These are phyloP conservation scores for Penicillium lividum DNA, from an alignment of 495 filamentous ascomycete genomes.

Conservation along the genomic window DNA sequence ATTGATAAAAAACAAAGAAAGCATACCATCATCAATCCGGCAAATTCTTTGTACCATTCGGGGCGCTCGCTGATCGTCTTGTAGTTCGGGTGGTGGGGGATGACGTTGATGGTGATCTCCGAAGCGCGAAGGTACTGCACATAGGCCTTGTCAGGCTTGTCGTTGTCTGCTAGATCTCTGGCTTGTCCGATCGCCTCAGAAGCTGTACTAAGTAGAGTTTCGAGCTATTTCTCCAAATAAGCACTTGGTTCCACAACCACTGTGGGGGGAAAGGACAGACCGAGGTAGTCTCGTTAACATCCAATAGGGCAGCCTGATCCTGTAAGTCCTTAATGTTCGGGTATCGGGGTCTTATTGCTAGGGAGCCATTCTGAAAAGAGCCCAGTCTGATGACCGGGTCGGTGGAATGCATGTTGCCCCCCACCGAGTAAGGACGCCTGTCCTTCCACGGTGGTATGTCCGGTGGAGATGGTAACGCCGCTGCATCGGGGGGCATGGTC, in stretches of 20 bases:
- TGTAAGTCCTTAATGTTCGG: slow-evolving; percentile 77
- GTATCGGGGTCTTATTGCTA: slow-evolving; percentile 40
- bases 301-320: slow-evolving; percentile 43
- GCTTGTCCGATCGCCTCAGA: slow-evolving; percentile 40
- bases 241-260: slow-evolving; percentile 7
- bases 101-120: slow-evolving; percentile 70
- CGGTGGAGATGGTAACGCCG: slow-evolving; percentile 42
- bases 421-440: slow-evolving; percentile 32
- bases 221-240: slow-evolving; percentile 34
- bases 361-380: slow-evolving; percentile 29
- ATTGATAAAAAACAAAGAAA: neutral
- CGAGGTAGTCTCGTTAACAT: slow-evolving; percentile 43
- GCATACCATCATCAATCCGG: slow-evolving; percentile 43
- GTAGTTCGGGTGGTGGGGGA: slow-evolving; percentile 72
- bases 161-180: slow-evolving; percentile 44
- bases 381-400: slow-evolving; percentile 27
- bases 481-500: slow-evolving; percentile 49
- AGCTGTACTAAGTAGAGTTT: slow-evolving; percentile 35
- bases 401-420: slow-evolving; percentile 34
- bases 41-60: slow-evolving; percentile 44
- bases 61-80: slow-evolving; percentile 36
- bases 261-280: slow-evolving; percentile 31
- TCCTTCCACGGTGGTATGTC: slow-evolving; percentile 41
- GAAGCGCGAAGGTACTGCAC: slow-evolving; percentile 79
- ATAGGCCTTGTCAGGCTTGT: slow-evolving; percentile 62